A percentile compares a stretch with the other conserved stretches of the same genome.
Conservation (phyloP, 192 early-diverging fungal species). For the Mortierella antarctica region DNA sequence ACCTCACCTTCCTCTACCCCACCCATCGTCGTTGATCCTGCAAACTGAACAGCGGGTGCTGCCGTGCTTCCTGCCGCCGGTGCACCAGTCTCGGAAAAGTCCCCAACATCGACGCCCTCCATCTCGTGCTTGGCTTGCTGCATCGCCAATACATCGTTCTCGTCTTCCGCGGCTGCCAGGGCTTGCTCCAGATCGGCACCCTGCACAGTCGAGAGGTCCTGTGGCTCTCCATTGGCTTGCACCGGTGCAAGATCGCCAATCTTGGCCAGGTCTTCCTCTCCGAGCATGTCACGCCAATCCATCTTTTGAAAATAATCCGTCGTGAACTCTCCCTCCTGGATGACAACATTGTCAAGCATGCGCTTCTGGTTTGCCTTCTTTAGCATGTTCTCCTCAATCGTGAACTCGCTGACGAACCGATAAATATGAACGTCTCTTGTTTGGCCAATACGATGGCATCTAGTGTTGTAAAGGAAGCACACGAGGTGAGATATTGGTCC, state of each 20-base stretch:
- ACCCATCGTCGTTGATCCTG: constrained; percentile 3
- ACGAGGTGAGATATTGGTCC: background rate
- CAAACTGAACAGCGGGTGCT: constrained; percentile 30
- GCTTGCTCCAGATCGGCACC: constrained; percentile 66
- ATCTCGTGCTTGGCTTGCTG: constrained; percentile 66
- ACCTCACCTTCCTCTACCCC: constrained; percentile 46
- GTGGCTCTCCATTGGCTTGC: constrained; percentile 23
- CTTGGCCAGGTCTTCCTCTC: constrained; percentile 64
- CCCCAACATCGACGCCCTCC: constrained; percentile 64
- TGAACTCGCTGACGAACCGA: constrained; percentile 76
- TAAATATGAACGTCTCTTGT: constrained; percentile 82
- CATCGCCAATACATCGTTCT: constrained; percentile 70
- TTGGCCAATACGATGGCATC: constrained; percentile 76
- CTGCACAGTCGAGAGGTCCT: constrained; percentile 34
- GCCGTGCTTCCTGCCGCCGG: constrained; percentile 28
- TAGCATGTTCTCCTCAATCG: constrained; percentile 83
- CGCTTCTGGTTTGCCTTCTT: constrained; percentile 83
- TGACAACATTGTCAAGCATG: constrained; percentile 82
- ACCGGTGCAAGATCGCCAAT: constrained; percentile 54
- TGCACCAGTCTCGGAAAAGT: constrained; percentile 65
- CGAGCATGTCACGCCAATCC: constrained; percentile 68
- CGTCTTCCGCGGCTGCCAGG: constrained; percentile 71
- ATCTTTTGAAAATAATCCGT: constrained; percentile 71
- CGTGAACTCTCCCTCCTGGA: constrained; percentile 83
- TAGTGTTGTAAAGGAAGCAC: constrained; percentile 1